Percentiles rank a stretch among this genome's conserved stretches.
Evolutionary conservation across 345 rosid genomes (phyloP).

Genomic region (Hypericum androsaemum): DNA sequence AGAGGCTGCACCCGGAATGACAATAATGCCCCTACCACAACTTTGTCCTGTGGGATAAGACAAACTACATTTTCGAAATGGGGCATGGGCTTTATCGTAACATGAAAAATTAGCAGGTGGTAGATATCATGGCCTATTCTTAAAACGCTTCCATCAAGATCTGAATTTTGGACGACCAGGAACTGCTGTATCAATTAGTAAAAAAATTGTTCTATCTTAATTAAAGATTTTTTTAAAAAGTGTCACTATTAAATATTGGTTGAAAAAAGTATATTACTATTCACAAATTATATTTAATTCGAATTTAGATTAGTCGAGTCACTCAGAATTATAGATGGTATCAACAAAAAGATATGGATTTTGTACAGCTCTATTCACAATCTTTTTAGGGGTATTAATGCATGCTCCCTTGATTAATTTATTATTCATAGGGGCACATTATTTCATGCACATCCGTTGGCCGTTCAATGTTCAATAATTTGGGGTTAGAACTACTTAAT

Average conservation of each 20-base stretch:
- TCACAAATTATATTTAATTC: too few species aligned
- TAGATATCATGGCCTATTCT: slow-evolving; percentile 18
- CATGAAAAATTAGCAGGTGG: slow-evolving; percentile 6
- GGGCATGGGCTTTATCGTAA: slow-evolving; percentile 15
- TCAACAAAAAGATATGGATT: too few species aligned
- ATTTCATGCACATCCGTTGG: slow-evolving; percentile 10
- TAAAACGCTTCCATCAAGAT: slow-evolving; percentile 26
- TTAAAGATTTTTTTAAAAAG: too few species aligned
- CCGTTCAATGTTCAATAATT: slow-evolving; percentile 15
- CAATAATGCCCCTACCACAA: neutral
- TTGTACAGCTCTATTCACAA: slow-evolving; percentile 28
- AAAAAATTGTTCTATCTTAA: too few species aligned
- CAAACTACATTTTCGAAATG: neutral
- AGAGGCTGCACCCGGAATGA: neutral
- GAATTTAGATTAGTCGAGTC: too few species aligned
- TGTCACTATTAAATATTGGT: too few species aligned
- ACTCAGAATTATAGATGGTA: too few species aligned
- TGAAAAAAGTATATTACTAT: too few species aligned
- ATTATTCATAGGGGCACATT: slow-evolving; percentile 13
- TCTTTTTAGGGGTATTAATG: neutral
- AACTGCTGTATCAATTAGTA: too few species aligned
- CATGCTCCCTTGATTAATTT: slow-evolving; percentile 10
- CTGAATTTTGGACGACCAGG: too few species aligned
- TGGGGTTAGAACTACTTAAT: slow-evolving; percentile 19
- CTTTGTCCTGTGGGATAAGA: neutral